These are phyloP conservation scores for Oenanthe javanica DNA, from an alignment of 140 eudicot genomes.

Conservation along the genomic window DNA sequence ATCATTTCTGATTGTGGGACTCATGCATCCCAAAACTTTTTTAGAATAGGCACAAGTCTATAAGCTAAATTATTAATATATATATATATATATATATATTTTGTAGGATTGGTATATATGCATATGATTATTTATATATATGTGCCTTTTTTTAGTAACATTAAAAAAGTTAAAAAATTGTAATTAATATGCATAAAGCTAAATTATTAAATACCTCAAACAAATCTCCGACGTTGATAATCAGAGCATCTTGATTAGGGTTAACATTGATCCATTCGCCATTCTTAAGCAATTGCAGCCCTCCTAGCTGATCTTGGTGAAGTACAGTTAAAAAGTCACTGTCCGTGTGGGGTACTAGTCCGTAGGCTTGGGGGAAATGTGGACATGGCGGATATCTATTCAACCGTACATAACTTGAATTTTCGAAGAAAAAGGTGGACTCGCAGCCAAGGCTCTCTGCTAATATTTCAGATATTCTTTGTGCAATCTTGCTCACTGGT, in stretches of 20 bases:
- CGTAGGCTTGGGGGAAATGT: constrained; percentile 19
- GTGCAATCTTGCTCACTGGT: constrained; percentile 20
- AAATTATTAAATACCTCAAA: constrained; percentile 18
- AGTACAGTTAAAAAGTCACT: constrained; percentile 39
- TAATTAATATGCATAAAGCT: not conserved
- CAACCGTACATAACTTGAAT: constrained; percentile 31
- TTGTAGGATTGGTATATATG: too few relatives aligned
- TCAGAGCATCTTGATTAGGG: constrained; percentile 32
- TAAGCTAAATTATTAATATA: too few relatives aligned
- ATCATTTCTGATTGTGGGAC: too few relatives aligned
- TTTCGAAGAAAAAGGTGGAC: constrained; percentile 16
- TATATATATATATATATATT: too few relatives aligned
- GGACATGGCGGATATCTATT: constrained; percentile 47
- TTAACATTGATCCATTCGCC: constrained; percentile 32
- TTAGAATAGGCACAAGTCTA: too few relatives aligned
- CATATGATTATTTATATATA: too few relatives aligned
- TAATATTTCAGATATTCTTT: constrained; percentile 25
- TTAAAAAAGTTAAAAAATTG: not conserved
- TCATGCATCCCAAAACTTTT: too few relatives aligned
- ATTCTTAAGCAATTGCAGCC: constrained; percentile 30
- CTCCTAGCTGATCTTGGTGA: constrained; percentile 41
- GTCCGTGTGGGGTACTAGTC: constrained; percentile 42
- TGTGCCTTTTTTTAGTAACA: too few relatives aligned
- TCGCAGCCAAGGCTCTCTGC: constrained; percentile 22
- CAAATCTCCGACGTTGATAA: constrained; percentile 37